phyloP scores from a whole-genome alignment of 2,329 filamentous ascomycete genomes.

The Clonostachys rosea region DNA sequence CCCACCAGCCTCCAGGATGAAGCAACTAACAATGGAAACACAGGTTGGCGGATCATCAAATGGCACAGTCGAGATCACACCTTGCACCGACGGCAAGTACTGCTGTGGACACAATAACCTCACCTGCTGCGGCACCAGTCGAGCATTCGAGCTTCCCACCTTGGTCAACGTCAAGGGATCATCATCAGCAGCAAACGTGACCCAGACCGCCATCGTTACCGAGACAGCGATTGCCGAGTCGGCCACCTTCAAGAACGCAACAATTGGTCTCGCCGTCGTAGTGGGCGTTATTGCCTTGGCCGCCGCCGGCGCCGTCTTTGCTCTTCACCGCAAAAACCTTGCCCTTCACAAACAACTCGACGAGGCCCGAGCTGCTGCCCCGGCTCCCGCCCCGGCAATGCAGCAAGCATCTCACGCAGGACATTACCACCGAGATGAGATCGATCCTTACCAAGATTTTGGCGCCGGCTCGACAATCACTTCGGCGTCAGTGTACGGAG shows the following conservation, averaged over 20 bases:
- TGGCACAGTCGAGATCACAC: conserved; percentile 14
- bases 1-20: neutral
- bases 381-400: too few relatives aligned
- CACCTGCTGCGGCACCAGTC: conserved; percentile 17
- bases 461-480: too few relatives aligned
- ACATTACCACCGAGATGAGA: too few relatives aligned
- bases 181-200: neutral
- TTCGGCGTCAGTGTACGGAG: too few relatives aligned
- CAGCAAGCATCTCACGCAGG: too few relatives aligned
- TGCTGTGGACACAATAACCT: conserved; percentile 21
- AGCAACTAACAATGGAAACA: neutral
- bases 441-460: too few relatives aligned
- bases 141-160: conserved; percentile 11
- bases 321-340: conserved; percentile 12
- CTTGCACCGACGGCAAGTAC: conserved; percentile 18
- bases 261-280: conserved; percentile 14
- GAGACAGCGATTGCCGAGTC: conserved; percentile 11
- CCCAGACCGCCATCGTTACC: neutral
- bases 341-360: conserved; percentile 4
- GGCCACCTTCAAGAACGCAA: conserved; percentile 11
- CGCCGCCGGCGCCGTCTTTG: conserved; percentile 6
- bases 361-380: neutral
- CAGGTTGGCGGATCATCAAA: conserved; percentile 14
- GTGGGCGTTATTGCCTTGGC: conserved; percentile 10
- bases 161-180: conserved; percentile 9